Base-by-base conservation (phyloP, 306 rosid species). In the Abrus precatorius region DNA sequence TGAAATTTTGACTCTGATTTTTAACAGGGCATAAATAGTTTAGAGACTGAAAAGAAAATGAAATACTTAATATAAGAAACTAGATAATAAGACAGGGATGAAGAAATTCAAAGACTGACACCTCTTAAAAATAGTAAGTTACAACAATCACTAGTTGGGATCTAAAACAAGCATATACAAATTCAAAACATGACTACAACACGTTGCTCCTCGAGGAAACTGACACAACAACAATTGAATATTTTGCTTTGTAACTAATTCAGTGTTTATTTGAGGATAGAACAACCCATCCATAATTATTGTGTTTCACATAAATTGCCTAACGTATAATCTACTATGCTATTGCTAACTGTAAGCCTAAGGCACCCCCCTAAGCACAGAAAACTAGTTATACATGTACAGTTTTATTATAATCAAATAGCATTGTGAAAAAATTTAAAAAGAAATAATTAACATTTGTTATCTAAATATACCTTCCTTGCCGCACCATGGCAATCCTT, bases 401-500 rank as follows among this genome's bases (percentile, higher is more conserved):
- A 72, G 43, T 69, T 67, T 45, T 44, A 57, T 41, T 29, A 47
- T 71, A 69, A 57, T 71, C 48, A 66, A 72, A 74, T 54, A 44
- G 8, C 38, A 84, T 66, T 47, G 8, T 40, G 53, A 20, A 29
- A 20, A 33, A 75, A 55, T 36, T 2, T 36, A 36, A 36, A 2
- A n/a, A 10, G 7, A 47, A 61, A 56, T 0, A 33, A 53, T 6
- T 33, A 11, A 59, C 20, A 66, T 72, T 72, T 71, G 67, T 76
- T 81, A 84, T 83, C 79, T 33, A 75, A 84, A 88, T 73, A 86
- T 82, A 85, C 70, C 84, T 87, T 95, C 94, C 75, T 91, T 81
- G 0, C 80, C 81, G 9, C 75, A 3, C 73, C 90, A 86, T 0
- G 98, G 97, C 54, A 92, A 47, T 72, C 89, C 94, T 84, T 95